Percentiles rank a stretch among this genome's conserved stretches.
Evolutionary conservation across 371 early-diverging fungal species (phyloP).

Genomic region (Rhizopus arrhizus): DNA sequence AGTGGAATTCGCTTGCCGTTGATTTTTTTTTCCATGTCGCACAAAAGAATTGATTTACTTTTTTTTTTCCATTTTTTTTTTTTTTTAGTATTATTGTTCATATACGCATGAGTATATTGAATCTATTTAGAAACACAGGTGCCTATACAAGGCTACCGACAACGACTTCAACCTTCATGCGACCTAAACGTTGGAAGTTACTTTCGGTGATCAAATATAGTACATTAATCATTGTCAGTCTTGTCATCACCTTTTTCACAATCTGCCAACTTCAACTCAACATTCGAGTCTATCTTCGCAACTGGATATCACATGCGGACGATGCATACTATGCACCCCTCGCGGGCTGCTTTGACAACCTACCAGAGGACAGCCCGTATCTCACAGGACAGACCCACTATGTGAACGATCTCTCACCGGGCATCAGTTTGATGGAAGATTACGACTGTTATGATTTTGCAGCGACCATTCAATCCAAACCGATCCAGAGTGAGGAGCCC

Average conservation of each 20-base stretch:
- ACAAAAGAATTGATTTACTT: neutral
- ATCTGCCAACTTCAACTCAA: conserved; percentile 52
- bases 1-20: no score
- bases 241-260: conserved; percentile 39
- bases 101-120: neutral
- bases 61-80: conserved; percentile 4
- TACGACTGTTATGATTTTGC: conserved; percentile 61
- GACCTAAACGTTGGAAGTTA: conserved; percentile 41
- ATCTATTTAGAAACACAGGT: conserved; percentile 16
- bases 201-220: conserved; percentile 35
- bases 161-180: conserved; percentile 27
- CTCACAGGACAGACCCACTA: conserved; percentile 32
- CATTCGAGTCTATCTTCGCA: conserved; percentile 50
- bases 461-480: conserved; percentile 33
- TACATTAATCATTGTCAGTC: conserved; percentile 14
- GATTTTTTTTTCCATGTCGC: neutral
- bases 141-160: conserved; percentile 26
- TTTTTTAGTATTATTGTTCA: neutral
- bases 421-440: conserved; percentile 47
- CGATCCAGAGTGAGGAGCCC: conserved; percentile 6
- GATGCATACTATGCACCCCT: conserved; percentile 44
- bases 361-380: conserved; percentile 44
- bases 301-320: conserved; percentile 57
- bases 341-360: conserved; percentile 46
- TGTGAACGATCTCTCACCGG: conserved; percentile 48